Evolutionary conservation across 495 filamentous ascomycete genomes (phyloP).

Genomic region (Neurospora sp.): DNA sequence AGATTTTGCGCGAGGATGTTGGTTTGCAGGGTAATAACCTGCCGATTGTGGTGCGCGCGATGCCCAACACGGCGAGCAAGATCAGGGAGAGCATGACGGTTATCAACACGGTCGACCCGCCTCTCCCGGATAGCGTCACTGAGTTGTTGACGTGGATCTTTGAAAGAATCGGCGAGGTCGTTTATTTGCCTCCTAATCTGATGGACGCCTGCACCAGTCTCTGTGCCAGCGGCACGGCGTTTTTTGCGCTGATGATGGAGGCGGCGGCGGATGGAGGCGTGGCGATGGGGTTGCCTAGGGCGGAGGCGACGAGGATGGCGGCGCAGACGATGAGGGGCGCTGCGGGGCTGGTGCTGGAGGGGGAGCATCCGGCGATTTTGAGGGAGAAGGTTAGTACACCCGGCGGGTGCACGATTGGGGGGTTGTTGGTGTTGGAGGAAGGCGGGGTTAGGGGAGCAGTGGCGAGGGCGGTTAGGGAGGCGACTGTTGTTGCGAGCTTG

Average conservation of each 20-base stretch:
- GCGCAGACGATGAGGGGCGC: slow-evolving; percentile 71
- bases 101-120: slow-evolving; percentile 49
- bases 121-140: slow-evolving; percentile 39
- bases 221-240: slow-evolving; percentile 70
- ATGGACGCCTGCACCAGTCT: slow-evolving; percentile 73
- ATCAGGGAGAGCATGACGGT: slow-evolving; percentile 78
- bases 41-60: slow-evolving; percentile 55
- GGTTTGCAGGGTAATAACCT: slow-evolving; percentile 13
- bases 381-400: slow-evolving; percentile 72
- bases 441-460: slow-evolving; percentile 59
- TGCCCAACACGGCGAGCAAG: slow-evolving; percentile 66
- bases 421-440: slow-evolving; percentile 67
- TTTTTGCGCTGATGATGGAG: slow-evolving; percentile 69
- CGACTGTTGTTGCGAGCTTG: slow-evolving; percentile 64
- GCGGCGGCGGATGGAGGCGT: slow-evolving; percentile 69
- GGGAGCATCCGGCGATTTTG: slow-evolving; percentile 67
- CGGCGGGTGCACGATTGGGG: slow-evolving; percentile 72
- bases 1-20: slow-evolving; percentile 40
- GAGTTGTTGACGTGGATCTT: slow-evolving; percentile 71
- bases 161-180: slow-evolving; percentile 55
- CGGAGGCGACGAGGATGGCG: slow-evolving; percentile 70
- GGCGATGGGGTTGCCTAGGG: slow-evolving; percentile 68
- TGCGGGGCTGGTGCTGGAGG: slow-evolving; percentile 56
- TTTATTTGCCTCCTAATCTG: slow-evolving; percentile 48
- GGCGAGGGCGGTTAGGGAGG: slow-evolving; percentile 64